Evolutionary conservation across 1,284 basidiomycete species (phyloP).

Genomic region (Tilletia indica): DNA sequence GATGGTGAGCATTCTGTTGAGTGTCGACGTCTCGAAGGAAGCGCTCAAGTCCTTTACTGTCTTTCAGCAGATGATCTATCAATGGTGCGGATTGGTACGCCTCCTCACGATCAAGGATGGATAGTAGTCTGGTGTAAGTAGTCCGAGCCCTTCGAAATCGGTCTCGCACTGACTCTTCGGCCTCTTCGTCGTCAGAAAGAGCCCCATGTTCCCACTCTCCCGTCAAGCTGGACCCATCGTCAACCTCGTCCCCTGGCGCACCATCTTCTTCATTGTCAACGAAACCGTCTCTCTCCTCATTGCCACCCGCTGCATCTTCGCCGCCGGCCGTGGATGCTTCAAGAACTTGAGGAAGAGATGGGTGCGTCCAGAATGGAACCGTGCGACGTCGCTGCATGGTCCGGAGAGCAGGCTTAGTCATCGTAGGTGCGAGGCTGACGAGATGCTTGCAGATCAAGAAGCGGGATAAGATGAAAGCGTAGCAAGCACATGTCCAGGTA

Average conservation of each 20-base stretch:
- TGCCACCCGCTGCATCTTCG: neutral
- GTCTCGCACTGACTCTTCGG: neutral
- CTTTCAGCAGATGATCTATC: neutral
- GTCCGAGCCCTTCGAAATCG: neutral
- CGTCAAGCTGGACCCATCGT: too few relatives aligned
- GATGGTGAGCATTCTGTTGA: neutral
- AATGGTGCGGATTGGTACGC: neutral
- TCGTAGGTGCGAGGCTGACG: neutral
- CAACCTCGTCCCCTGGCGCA: neutral
- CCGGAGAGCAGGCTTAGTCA: neutral
- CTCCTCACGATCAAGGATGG: neutral
- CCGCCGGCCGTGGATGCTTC: too few relatives aligned
- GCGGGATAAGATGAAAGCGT: neutral
- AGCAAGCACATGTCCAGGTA: neutral
- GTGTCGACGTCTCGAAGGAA: neutral
- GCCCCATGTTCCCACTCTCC: too few relatives aligned
- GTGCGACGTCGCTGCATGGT: neutral
- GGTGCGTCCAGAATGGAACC: neutral
- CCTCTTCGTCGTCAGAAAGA: slow-evolving; percentile 1
- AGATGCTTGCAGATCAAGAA: slow-evolving; percentile 11
- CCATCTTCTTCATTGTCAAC: neutral
- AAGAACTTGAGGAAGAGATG: neutral
- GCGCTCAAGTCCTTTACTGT: neutral
- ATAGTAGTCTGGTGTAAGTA: neutral
- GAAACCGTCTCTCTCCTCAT: neutral